Conservation (phyloP, 208 protist genomes). For the Wallacemonas sp. region DNA sequence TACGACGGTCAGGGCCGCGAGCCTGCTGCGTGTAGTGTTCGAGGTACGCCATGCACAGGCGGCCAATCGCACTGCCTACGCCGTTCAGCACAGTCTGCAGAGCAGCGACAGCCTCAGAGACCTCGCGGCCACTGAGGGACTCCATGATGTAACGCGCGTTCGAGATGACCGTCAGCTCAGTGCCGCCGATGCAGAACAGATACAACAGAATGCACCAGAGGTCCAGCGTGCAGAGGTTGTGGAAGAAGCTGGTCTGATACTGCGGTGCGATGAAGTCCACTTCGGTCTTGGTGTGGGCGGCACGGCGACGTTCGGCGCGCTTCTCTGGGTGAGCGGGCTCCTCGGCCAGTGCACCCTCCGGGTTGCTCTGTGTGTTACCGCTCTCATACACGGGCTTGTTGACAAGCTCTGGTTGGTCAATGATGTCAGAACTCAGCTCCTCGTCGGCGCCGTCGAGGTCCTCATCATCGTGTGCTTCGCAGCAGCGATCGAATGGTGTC, state of each 20-base stretch:
- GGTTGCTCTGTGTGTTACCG: neutral
- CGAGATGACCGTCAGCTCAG: constrained; percentile 25
- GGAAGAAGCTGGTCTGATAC: constrained; percentile 52
- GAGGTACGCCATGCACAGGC: constrained; percentile 25
- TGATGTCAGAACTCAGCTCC: too few relatives aligned
- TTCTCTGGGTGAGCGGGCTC: neutral
- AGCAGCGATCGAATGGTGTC: neutral
- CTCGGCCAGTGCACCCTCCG: neutral
- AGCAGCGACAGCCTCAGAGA: constrained; percentile 16
- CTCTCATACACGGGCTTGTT: too few relatives aligned
- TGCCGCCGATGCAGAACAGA: constrained; percentile 26
- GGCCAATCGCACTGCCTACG: constrained; percentile 30
- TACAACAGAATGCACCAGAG: constrained; percentile 33
- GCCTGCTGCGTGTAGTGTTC: constrained; percentile 28
- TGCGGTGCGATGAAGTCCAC: constrained; percentile 65
- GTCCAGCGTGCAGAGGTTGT: constrained; percentile 30
- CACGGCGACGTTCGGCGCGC: neutral
- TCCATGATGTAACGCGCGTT: constrained; percentile 34
- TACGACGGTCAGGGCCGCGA: constrained; percentile 20
- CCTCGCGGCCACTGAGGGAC: constrained; percentile 14
- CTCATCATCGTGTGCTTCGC: too few relatives aligned
- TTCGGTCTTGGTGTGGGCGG: constrained; percentile 7
- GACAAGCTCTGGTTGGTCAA: too few relatives aligned
- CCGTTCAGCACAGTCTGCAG: constrained; percentile 32
- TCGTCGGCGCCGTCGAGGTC: neutral